These are phyloP conservation scores for Parmales sp. DNA, from an alignment of 108 stramenopile genomes.

Conservation along the genomic window DNA sequence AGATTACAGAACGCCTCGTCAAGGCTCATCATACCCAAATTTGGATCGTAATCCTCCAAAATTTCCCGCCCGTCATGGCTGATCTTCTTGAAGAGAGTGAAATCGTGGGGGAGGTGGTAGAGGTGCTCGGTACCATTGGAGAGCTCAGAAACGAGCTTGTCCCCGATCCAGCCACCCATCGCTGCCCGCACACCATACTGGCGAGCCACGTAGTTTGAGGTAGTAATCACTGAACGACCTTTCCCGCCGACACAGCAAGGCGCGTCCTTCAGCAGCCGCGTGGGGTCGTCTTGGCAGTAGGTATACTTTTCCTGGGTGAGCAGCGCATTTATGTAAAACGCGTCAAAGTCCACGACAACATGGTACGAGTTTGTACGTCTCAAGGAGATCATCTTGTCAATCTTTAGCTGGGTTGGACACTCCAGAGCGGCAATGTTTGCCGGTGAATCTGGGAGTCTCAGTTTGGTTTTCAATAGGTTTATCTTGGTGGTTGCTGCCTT, in stretches of 20 bases:
- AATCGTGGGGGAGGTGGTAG: constrained; percentile 57
- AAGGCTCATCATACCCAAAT: constrained; percentile 54
- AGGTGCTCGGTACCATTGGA: constrained; percentile 47
- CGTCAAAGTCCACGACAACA: constrained; percentile 90
- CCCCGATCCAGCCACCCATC: constrained; percentile 93
- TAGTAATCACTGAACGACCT: constrained; percentile 63
- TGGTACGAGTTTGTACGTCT: constrained; percentile 22
- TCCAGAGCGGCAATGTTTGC: no score
- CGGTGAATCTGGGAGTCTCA: no score
- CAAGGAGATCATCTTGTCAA: constrained; percentile 16
- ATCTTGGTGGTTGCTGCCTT: no score
- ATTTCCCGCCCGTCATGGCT: constrained; percentile 53
- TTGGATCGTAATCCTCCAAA: constrained; percentile 78
- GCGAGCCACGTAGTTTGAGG: constrained; percentile 84
- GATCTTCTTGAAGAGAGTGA: constrained; percentile 62
- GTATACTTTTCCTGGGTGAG: constrained; percentile 11
- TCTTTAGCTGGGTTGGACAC: constrained; percentile 1
- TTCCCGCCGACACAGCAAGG: constrained; percentile 78
- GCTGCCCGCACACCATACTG: constrained; percentile 89
- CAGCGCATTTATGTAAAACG: constrained; percentile 83
- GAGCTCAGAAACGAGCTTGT: constrained; percentile 60
- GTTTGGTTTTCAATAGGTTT: no score
- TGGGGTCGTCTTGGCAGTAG: no score
- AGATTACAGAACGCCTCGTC: constrained; percentile 94
- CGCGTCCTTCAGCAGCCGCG: constrained; percentile 23